Evolutionary conservation across 2,329 filamentous ascomycete genomes (phyloP).

Genomic region (Fusarium papillatum): DNA sequence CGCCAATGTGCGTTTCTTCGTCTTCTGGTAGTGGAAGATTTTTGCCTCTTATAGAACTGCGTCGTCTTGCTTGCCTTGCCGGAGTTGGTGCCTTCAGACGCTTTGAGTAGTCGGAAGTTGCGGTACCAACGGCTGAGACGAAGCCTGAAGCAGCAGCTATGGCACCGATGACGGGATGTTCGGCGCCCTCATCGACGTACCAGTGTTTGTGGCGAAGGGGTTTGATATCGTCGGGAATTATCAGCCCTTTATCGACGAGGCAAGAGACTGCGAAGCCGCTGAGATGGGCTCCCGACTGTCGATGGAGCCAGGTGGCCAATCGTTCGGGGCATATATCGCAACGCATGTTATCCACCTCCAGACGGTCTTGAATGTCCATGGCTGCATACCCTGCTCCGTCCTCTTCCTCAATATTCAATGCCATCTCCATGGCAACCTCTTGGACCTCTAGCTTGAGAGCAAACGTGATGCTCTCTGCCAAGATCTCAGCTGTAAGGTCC

Average conservation of each 20-base stretch:
- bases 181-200: conserved; percentile 74
- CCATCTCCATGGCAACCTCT: conserved; percentile 55
- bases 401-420: conserved; percentile 66
- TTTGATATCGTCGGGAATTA: conserved; percentile 71
- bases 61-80: not conserved
- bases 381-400: conserved; percentile 66
- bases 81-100: conserved; percentile 26
- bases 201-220: conserved; percentile 64
- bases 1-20: not conserved
- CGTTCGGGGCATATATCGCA: conserved; percentile 71
- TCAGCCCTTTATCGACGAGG: conserved; percentile 65
- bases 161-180: conserved; percentile 74
- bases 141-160: conserved; percentile 75
- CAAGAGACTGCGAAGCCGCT: conserved; percentile 73
- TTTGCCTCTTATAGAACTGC: not conserved
- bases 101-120: conserved; percentile 32
- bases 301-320: conserved; percentile 73
- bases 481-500: conserved; percentile 67
- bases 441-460: conserved; percentile 64
- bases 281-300: conserved; percentile 65
- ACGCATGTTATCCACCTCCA: conserved; percentile 66
- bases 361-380: conserved; percentile 66
- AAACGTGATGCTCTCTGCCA: conserved; percentile 66
- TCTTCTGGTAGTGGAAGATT: not conserved
- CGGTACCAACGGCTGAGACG: conserved; percentile 66